Evolutionary conservation across 192 early-diverging fungal species (phyloP), one percentile per base, ranked within the genome.

Genomic region (Podila minutissima): DNA sequence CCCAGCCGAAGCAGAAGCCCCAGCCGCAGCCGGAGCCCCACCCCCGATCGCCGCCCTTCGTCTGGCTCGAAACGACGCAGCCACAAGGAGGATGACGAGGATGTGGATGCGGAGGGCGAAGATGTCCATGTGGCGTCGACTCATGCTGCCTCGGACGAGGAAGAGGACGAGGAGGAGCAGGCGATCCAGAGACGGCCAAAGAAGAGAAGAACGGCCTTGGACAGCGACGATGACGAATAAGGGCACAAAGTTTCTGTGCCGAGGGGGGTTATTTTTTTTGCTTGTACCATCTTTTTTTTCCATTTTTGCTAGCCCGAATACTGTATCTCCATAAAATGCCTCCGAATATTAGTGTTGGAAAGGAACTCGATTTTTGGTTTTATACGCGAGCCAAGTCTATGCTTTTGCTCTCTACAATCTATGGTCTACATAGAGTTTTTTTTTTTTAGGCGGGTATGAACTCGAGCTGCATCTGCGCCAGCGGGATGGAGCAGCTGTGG

Each of bases 171-270:
- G 9, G 78, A 83, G 51, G 83, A 83, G 63, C 65, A 71, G 10
- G 71, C 73, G n/a, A 35, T 81, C 55, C 73, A 74, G 29, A 71
- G 69, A 64, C 69, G 66, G n/a, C 69, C 49, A 41, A 82, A 72
- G 78, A 86, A 78, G 67, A 77, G 65, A 75, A 83, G 69, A 71
- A 68, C 63, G 13, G 77, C 84, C 22, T 55, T 83, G 72, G 74
- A 72, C 12, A 74, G 83, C 31, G 79, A 88, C n/a, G 86, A 85
- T 1, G 77, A 79, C 19, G 53, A 55, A 55, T 55, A 55, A 55
- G 53, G 41, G 13, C 1, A 4, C 13, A 12, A 15, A 7, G 38
- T 2, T 41, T 41, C 33, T 37, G 35, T 46, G 41, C 15, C 41
- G 13, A 15, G 15, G 35, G n/a, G n/a, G n/a, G n/a, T n/a, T n/a